Conservation (phyloP, 2,329 filamentous ascomycete species). For the Parasarocladium wereldwijsianum region DNA sequence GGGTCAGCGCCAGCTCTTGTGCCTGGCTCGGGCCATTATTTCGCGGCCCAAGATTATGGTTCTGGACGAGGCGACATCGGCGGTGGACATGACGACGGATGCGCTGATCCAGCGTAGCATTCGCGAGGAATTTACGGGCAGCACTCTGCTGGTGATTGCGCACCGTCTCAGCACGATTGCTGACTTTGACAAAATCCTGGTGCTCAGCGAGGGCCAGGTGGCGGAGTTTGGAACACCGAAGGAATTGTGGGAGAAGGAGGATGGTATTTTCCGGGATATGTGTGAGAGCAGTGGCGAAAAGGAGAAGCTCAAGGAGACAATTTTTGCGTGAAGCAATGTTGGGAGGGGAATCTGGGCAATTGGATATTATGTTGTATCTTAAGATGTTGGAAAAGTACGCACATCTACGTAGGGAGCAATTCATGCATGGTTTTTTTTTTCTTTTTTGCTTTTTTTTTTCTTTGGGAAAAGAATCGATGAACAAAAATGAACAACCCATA, state of each 20-base stretch:
- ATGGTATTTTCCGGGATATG: conserved; percentile 46
- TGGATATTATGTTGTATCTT: neutral
- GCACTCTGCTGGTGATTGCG: conserved; percentile 59
- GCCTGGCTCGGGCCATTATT: conserved; percentile 59
- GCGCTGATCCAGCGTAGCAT: conserved; percentile 59
- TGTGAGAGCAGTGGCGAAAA: conserved; percentile 46
- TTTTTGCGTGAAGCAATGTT: conserved; percentile 14
- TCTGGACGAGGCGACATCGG: conserved; percentile 65
- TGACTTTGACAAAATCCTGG: conserved; percentile 61
- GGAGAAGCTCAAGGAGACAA: conserved; percentile 33
- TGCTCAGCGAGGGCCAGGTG: conserved; percentile 52
- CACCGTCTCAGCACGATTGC: conserved; percentile 64
- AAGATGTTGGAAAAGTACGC: neutral
- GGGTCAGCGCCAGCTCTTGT: conserved; percentile 63
- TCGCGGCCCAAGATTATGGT: conserved; percentile 63
- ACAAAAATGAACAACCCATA: no score
- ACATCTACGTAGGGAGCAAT: neutral
- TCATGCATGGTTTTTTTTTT: neutral
- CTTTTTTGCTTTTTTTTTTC: neutral
- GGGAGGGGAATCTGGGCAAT: neutral
- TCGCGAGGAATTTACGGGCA: conserved; percentile 53
- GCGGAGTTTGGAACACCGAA: conserved; percentile 52
- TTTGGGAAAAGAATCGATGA: neutral
- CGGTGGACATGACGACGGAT: conserved; percentile 67
- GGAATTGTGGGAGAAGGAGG: conserved; percentile 42